phyloP scores from a whole-genome alignment of 2,329 filamentous ascomycete species.

The Niveomyces coronatus region DNA sequence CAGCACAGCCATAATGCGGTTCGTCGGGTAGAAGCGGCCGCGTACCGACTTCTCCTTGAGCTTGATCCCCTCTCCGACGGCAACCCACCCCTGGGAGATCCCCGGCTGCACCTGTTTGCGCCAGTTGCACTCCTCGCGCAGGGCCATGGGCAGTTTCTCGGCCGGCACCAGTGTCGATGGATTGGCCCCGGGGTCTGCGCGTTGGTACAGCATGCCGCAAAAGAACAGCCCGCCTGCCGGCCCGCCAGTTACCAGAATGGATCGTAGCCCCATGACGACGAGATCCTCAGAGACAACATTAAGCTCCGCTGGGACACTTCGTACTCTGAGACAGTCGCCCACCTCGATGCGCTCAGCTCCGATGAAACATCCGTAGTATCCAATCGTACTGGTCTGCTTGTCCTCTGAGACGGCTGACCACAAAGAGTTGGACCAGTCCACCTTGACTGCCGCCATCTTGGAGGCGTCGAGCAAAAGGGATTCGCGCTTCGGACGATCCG shows the following conservation, averaged over 20 bases:
- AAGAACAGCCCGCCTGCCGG: conserved; percentile 28
- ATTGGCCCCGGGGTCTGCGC: conserved; percentile 19
- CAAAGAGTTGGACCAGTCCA: conserved; percentile 39
- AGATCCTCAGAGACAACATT: conserved; percentile 20
- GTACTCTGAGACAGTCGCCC: conserved; percentile 38
- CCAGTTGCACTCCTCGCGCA: conserved; percentile 31
- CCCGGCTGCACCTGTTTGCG: conserved; percentile 24
- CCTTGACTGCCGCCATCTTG: conserved; percentile 38
- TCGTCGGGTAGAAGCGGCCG: conserved; percentile 50
- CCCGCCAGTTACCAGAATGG: conserved; percentile 28
- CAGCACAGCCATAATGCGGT: conserved; percentile 40
- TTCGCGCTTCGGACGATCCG: conserved; percentile 29
- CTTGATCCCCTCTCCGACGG: conserved; percentile 35
- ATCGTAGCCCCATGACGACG: conserved; percentile 27
- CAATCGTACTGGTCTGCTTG: conserved; percentile 21
- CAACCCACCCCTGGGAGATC: conserved; percentile 26
- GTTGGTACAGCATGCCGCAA: conserved; percentile 29
- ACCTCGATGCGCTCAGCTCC: conserved; percentile 39
- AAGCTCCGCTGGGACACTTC: conserved; percentile 28
- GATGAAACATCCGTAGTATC: conserved; percentile 39
- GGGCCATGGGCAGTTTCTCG: conserved; percentile 30
- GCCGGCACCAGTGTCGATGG: conserved; percentile 20
- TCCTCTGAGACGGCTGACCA: conserved; percentile 29
- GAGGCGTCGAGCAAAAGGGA: conserved; percentile 37
- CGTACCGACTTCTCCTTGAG: conserved; percentile 37